Base-by-base conservation (phyloP, 2,329 filamentous ascomycete genomes). In the Pseudodiploospora longispora region DNA sequence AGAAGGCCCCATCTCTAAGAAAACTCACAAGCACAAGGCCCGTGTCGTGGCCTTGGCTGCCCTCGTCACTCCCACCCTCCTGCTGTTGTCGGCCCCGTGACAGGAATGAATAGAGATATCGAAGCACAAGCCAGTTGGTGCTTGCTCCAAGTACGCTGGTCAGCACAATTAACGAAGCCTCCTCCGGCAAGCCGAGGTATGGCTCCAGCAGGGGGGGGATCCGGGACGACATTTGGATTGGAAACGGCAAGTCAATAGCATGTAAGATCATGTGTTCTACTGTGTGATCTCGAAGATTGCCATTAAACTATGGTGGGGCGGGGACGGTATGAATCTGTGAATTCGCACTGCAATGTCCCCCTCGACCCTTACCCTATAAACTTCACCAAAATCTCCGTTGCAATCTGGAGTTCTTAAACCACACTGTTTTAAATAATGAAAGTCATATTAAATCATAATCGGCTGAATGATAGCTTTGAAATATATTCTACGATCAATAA, bases 1-100 rank as follows among this genome's bases (percentile, higher is more conserved):
- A 96, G 59, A 95, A 94, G 1, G 76, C 69, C 50, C 75, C 77
- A 55, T 91, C 84, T 48, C 87, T 76, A 64, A 95, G 68, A 65
- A 93, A 95, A 67, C 86, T 94, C 46, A 93, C 80, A 3, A 96
- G 70, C 3, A 95, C 71, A 1, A 96, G 75, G 40, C 69, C 74
- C 28, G 62, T 65, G 36, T 66, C 65, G 8, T 59, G 19, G 19
- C 19, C 19, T 19, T 19, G 19, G 19, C 19, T 19, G 19, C 19
- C 58, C 10, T 53, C 52, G 10, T 34, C 44, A 29, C 40, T 46
- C 29, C 51, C 52, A 6, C 55, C 47, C 35, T 42, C 50, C 33
- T 34, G 46, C 50, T 31, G 55, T 55, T n/a, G n/a, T 29, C 42
- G 36, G 10, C 35, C 46, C 5, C 32, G 33, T 39, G 44, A 50